phyloP scores from a whole-genome alignment of 768 basidiomycete species.

The Cytidiella melzeri region DNA sequence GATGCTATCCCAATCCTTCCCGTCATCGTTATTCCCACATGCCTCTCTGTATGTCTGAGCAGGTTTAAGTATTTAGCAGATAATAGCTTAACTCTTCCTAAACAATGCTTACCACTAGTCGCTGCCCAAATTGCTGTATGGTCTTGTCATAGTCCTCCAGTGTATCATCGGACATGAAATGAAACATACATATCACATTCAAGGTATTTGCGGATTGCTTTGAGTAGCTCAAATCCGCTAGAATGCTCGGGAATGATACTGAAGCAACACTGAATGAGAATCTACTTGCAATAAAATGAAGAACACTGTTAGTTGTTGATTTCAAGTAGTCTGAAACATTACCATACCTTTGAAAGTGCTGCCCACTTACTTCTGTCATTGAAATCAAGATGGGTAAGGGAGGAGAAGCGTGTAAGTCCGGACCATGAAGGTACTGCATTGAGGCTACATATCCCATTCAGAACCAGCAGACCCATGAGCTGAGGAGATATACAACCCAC shows the following conservation, averaged over 20 bases:
- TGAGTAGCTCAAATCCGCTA: background rate
- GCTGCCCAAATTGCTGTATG: constrained; percentile 1
- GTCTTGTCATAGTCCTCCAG: background rate
- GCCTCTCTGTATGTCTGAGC: background rate
- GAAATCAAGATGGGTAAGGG: background rate
- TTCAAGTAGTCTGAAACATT: background rate
- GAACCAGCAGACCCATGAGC: too few species aligned
- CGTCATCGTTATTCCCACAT: background rate
- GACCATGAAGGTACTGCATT: background rate
- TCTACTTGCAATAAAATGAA: too few species aligned
- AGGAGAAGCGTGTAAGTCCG: background rate
- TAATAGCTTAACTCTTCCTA: too few species aligned
- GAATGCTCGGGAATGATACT: background rate
- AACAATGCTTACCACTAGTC: too few species aligned
- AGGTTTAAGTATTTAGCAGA: too few species aligned
- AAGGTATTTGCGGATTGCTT: too few species aligned
- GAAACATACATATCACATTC: too few species aligned
- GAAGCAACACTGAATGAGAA: background rate
- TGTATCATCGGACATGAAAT: constrained; percentile 6
- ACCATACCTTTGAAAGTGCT: background rate
- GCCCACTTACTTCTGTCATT: background rate
- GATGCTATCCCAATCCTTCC: constrained; percentile 8
- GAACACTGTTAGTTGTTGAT: background rate
- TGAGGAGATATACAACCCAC: background rate
- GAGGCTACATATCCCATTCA: background rate